Percentiles rank a stretch among this genome's conserved stretches.
These are phyloP conservation scores for Acarospora socialis DNA, from an alignment of 2,329 filamentous ascomycete genomes.

Conservation along the genomic window DNA sequence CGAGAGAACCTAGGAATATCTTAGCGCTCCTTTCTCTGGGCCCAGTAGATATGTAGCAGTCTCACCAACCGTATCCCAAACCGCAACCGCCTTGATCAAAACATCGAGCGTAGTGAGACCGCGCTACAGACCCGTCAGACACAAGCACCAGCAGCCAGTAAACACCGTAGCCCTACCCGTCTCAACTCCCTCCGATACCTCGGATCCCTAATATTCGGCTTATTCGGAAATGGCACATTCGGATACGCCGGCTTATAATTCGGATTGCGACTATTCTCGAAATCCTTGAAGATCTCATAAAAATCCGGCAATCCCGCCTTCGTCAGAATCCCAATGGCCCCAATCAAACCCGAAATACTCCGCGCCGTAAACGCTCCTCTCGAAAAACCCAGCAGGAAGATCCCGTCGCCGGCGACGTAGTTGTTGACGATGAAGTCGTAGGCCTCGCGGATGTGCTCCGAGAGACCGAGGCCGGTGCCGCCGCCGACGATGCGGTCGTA, in stretches of 20 bases:
- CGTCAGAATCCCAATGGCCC: slow-evolving; percentile 21
- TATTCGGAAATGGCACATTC: slow-evolving; percentile 18
- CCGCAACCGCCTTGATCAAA: slow-evolving; percentile 21
- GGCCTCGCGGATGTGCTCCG: slow-evolving; percentile 33
- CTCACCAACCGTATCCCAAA: slow-evolving; percentile 23
- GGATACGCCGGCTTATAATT: slow-evolving; percentile 17
- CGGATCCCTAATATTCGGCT: slow-evolving; percentile 16
- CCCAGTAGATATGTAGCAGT: too few species aligned
- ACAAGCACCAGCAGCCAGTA: too few species aligned
- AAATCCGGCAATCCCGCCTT: slow-evolving; percentile 17
- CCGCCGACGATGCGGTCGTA: slow-evolving; percentile 28
- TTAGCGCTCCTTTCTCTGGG: too few species aligned
- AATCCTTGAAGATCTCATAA: slow-evolving; percentile 22
- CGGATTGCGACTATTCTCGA: slow-evolving; percentile 16
- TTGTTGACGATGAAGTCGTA: slow-evolving; percentile 25
- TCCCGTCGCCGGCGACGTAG: slow-evolving; percentile 24
- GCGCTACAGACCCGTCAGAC: too few species aligned
- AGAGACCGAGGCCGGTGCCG: slow-evolving; percentile 31
- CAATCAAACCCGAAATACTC: slow-evolving; percentile 23
- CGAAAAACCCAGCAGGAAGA: slow-evolving; percentile 25
- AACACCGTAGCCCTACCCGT: slow-evolving; percentile 3
- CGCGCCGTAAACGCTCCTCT: slow-evolving; percentile 25
- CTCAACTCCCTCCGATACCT: slow-evolving; percentile 17
- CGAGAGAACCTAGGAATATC: too few species aligned
- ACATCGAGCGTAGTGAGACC: slow-evolving; percentile 14